Conservation (phyloP, 306 rosid species). For the Fagus sylvatica region DNA sequence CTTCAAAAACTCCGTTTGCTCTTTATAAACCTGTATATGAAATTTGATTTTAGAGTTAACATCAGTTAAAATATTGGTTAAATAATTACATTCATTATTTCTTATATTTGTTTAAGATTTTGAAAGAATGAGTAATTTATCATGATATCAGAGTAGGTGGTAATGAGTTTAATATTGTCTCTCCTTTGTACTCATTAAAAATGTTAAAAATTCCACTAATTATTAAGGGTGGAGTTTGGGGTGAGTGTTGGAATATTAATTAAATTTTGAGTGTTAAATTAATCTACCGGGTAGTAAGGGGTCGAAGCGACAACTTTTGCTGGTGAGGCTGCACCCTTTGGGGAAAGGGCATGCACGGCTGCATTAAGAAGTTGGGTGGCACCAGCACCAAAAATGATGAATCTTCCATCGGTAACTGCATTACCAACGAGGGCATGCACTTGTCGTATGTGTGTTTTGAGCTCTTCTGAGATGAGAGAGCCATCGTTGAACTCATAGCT, state of each 20-base stretch:
- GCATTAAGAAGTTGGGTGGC: constrained; percentile 51
- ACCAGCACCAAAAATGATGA: constrained; percentile 47
- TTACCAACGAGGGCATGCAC: constrained; percentile 38
- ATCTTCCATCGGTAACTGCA: constrained; percentile 41
- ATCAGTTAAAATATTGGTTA: no score
- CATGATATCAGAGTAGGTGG: no score
- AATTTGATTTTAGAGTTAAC: neutral
- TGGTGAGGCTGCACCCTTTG: constrained; percentile 4
- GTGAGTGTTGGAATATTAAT: neutral
- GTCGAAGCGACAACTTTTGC: constrained; percentile 29
- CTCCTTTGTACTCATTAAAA: no score
- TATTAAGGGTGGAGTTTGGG: no score
- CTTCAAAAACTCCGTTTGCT: constrained; percentile 38
- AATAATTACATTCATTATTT: no score
- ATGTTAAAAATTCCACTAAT: no score
- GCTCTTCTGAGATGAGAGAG: constrained; percentile 29
- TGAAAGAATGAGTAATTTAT: no score
- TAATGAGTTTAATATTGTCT: no score
- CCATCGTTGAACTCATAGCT: constrained; percentile 27
- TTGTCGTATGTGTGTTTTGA: constrained; percentile 25
- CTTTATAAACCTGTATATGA: constrained; percentile 28
- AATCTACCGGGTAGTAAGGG: constrained; percentile 40
- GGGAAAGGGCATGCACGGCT: constrained; percentile 44
- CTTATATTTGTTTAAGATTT: no score
- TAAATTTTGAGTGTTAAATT: neutral